Evolutionary conservation across 495 filamentous ascomycete genomes (phyloP).

Genomic region (Hypoxylon lenormandii): DNA sequence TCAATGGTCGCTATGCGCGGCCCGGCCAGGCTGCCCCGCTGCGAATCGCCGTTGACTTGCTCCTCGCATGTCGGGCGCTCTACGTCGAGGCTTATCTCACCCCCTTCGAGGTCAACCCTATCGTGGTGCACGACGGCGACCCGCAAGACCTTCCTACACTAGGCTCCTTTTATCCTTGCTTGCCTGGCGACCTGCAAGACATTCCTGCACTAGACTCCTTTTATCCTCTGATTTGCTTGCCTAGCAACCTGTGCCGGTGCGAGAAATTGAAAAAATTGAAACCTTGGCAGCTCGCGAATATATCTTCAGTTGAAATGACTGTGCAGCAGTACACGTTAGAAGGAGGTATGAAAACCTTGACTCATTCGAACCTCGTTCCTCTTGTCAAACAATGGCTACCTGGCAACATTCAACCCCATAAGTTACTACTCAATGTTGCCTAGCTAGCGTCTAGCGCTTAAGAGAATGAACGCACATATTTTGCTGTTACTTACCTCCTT

Average conservation of each 20-base stretch:
- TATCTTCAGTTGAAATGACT: constrained; percentile 43
- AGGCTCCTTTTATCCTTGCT: too few species aligned
- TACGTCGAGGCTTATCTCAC: constrained; percentile 48
- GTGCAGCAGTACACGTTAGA: constrained; percentile 44
- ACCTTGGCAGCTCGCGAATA: constrained; percentile 49
- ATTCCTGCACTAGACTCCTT: too few species aligned
- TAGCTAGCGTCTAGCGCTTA: too few species aligned
- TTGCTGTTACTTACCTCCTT: not conserved
- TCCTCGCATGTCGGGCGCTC: constrained; percentile 36
- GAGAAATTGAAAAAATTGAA: constrained; percentile 17
- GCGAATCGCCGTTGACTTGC: constrained; percentile 35
- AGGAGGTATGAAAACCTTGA: constrained; percentile 39
- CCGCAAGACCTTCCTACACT: too few species aligned
- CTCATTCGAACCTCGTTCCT: not conserved
- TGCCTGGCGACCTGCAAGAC: constrained; percentile 11
- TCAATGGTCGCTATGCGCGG: constrained; percentile 22
- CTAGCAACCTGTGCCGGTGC: too few species aligned
- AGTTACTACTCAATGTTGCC: too few species aligned
- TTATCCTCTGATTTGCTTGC: too few species aligned
- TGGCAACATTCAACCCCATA: too few species aligned
- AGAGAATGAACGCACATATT: not conserved
- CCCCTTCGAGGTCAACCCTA: constrained; percentile 30
- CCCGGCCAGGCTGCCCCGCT: constrained; percentile 44
- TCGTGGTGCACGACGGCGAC: constrained; percentile 38
- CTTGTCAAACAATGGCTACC: too few species aligned